Percentiles rank a stretch among this genome's conserved stretches.
Conservation (phyloP, 768 basidiomycete species). For the Russula vinacea region DNA sequence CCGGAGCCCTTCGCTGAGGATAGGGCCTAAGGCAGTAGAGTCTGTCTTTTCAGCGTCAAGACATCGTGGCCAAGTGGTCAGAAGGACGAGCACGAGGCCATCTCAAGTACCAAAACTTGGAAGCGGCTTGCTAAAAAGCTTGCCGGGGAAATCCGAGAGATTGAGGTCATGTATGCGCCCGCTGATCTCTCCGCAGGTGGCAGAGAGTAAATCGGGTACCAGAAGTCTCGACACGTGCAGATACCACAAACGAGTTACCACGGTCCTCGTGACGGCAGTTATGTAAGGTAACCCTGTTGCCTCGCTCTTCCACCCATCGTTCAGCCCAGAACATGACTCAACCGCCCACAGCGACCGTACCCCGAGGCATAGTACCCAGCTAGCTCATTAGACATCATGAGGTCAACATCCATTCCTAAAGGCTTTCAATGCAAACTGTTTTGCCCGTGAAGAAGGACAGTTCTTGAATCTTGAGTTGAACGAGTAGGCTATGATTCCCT, state of each 20-base stretch:
- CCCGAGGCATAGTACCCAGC: not conserved
- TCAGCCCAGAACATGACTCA: too few relatives aligned
- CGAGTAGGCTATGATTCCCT: not conserved
- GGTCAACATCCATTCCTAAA: not conserved
- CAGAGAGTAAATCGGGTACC: not conserved
- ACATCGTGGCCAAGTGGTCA: not conserved
- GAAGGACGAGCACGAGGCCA: slow-evolving; percentile 11
- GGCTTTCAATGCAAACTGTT: not conserved
- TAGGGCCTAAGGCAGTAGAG: not conserved
- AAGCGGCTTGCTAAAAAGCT: not conserved
- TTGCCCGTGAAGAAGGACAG: not conserved
- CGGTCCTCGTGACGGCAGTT: not conserved
- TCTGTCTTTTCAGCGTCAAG: not conserved
- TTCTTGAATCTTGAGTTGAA: not conserved
- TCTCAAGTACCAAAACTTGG: not conserved
- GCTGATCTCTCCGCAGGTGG: not conserved
- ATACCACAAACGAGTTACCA: not conserved
- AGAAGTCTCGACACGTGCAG: not conserved
- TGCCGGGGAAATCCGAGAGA: not conserved
- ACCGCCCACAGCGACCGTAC: too few relatives aligned
- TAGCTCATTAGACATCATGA: not conserved
- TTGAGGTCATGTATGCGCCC: not conserved
- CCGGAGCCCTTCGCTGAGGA: not conserved
- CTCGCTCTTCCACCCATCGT: too few relatives aligned
- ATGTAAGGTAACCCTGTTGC: not conserved